Evolutionary conservation across 257 asterid species (phyloP).

Genomic region (Solanum dulcamara): DNA sequence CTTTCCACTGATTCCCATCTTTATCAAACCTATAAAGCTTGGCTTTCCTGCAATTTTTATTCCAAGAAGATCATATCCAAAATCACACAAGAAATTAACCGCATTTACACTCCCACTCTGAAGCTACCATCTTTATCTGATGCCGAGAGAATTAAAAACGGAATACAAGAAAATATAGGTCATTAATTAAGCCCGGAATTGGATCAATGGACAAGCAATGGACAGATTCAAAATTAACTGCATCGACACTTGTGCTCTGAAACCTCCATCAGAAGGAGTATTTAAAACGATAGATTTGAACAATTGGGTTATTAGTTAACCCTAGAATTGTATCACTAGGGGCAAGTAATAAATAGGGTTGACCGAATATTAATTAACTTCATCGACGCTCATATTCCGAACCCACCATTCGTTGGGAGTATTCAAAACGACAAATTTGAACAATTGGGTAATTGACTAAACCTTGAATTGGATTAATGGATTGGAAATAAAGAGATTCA

Average conservation of each 20-base stretch:
- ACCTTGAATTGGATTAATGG: conserved; percentile 5
- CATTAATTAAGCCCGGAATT: conserved; percentile 1
- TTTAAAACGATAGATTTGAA: background rate
- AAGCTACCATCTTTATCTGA: background rate
- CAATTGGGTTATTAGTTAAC: background rate
- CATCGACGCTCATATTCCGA: background rate
- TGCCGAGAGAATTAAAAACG: background rate
- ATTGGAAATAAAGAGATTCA: background rate
- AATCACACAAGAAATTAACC: background rate
- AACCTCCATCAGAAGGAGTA: background rate
- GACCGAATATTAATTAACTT: background rate
- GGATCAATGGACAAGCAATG: background rate
- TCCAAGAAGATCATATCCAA: background rate
- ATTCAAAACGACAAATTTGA: background rate
- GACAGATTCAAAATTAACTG: background rate
- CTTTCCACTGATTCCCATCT: conserved; percentile 42
- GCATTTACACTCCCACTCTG: background rate
- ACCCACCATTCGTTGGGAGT: background rate
- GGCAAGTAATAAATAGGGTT: background rate
- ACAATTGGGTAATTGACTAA: background rate
- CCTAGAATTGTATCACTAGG: background rate
- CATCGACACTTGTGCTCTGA: background rate
- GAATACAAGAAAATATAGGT: background rate
- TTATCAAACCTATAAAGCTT: conserved; percentile 42
- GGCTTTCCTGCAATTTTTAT: conserved; percentile 17